phyloP scores from a whole-genome alignment of 176 grass and related monocot species.

The Leersia perrieri region DNA sequence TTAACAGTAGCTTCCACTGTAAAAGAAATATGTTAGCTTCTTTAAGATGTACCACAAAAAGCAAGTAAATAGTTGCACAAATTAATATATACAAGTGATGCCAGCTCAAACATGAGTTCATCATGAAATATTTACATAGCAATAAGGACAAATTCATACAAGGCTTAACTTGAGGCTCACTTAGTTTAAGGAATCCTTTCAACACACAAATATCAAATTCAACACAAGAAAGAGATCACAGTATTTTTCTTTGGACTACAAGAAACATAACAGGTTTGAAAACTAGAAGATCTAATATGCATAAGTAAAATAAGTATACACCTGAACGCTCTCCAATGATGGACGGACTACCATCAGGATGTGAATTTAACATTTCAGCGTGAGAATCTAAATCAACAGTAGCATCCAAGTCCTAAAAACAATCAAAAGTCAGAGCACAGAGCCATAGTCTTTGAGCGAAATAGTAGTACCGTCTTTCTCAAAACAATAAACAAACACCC shows the following conservation, averaged over 20 bases:
- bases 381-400: slow-evolving; percentile 27
- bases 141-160: neutral
- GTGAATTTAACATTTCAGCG: slow-evolving; percentile 3
- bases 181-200: neutral
- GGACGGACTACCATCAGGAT: neutral
- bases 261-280: neutral
- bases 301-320: slow-evolving; percentile 6
- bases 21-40: slow-evolving; percentile 12
- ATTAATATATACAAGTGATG: neutral
- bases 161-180: neutral
- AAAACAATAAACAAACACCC: neutral
- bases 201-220: neutral
- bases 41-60: slow-evolving; percentile 10
- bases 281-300: neutral
- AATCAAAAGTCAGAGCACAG: neutral
- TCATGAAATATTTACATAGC: neutral
- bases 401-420: slow-evolving; percentile 27
- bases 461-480: neutral
- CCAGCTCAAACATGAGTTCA: neutral
- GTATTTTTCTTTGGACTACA: neutral
- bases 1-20: slow-evolving; percentile 31
- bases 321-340: slow-evolving; percentile 23
- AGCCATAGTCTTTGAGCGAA: neutral
- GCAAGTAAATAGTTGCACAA: neutral
- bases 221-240: neutral